These are phyloP conservation scores for Rostrohypoxylon terebratum DNA, from an alignment of 495 filamentous ascomycete species.

Conservation along the genomic window DNA sequence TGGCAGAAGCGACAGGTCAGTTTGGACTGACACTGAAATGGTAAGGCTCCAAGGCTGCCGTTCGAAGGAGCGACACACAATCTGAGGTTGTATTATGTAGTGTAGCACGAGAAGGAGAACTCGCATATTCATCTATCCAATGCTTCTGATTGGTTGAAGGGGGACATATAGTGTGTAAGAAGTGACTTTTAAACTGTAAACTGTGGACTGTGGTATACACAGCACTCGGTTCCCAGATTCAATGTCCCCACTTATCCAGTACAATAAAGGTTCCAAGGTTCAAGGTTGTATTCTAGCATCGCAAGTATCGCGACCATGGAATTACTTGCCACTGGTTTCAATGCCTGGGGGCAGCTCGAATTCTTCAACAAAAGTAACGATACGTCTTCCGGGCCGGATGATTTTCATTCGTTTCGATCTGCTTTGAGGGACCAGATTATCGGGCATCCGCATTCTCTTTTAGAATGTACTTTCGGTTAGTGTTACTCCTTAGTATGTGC, in stretches of 20 bases:
- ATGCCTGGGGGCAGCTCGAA: constrained; percentile 62
- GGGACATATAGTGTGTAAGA: background rate
- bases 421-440: constrained; percentile 53
- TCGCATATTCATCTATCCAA: constrained; percentile 32
- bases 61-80: background rate
- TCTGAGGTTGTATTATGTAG: constrained; percentile 1
- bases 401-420: constrained; percentile 54
- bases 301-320: constrained; percentile 51
- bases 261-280: too few relatives aligned
- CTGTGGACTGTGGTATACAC: background rate
- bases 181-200: background rate
- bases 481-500: background rate
- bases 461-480: constrained; percentile 58
- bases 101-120: background rate
- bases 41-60: constrained; percentile 21
- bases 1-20: constrained; percentile 14
- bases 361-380: constrained; percentile 39
- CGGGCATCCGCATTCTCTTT: constrained; percentile 39
- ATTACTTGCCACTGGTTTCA: constrained; percentile 64
- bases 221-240: too few relatives aligned
- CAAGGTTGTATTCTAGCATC: background rate
- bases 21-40: background rate
- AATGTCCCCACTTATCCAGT: background rate
- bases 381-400: constrained; percentile 51
- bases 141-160: constrained; percentile 17